Evolutionary conservation across 2,329 filamentous ascomycete genomes (phyloP).

Genomic region (Pseudophaeomoniella oleicola): DNA sequence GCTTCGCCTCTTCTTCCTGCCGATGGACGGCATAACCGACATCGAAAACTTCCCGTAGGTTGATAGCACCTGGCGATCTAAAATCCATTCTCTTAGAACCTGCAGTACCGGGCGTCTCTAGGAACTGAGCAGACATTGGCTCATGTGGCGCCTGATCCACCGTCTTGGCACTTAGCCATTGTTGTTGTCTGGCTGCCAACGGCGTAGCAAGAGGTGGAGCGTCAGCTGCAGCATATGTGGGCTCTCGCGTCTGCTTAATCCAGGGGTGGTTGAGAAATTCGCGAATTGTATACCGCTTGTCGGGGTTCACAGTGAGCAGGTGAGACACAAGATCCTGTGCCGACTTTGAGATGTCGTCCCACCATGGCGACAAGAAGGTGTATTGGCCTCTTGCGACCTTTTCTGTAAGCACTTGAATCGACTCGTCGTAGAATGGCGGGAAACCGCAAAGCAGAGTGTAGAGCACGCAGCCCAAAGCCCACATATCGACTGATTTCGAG

Average conservation of each 20-base stretch:
- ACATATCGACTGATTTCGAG: slow-evolving; percentile 99
- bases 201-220: slow-evolving; percentile 60
- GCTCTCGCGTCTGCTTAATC: slow-evolving; percentile 60
- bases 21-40: slow-evolving; percentile 95
- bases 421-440: slow-evolving; percentile 93
- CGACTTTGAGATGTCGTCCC: slow-evolving; percentile 93
- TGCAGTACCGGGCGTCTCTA: slow-evolving; percentile 36
- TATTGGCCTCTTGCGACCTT: slow-evolving; percentile 96
- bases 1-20: slow-evolving; percentile 90
- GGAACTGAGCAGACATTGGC: slow-evolving; percentile 37
- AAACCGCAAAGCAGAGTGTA: slow-evolving; percentile 97
- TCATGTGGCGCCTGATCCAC: slow-evolving; percentile 23
- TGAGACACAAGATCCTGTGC: slow-evolving; percentile 91
- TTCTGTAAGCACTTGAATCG: slow-evolving; percentile 89
- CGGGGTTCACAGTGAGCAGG: slow-evolving; percentile 83
- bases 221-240: slow-evolving; percentile 51
- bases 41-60: slow-evolving; percentile 92
- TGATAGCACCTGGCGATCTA: slow-evolving; percentile 86
- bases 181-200: slow-evolving; percentile 43
- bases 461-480: slow-evolving; percentile 89
- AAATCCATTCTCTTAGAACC: slow-evolving; percentile 65
- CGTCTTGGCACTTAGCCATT: slow-evolving; percentile 37
- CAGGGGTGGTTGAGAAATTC: slow-evolving; percentile 93
- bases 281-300: slow-evolving; percentile 84
- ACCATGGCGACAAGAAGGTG: slow-evolving; percentile 96